These are phyloP conservation scores for Diaporthe ilicicola DNA, from an alignment of 2,329 filamentous ascomycete species.

Conservation along the genomic window DNA sequence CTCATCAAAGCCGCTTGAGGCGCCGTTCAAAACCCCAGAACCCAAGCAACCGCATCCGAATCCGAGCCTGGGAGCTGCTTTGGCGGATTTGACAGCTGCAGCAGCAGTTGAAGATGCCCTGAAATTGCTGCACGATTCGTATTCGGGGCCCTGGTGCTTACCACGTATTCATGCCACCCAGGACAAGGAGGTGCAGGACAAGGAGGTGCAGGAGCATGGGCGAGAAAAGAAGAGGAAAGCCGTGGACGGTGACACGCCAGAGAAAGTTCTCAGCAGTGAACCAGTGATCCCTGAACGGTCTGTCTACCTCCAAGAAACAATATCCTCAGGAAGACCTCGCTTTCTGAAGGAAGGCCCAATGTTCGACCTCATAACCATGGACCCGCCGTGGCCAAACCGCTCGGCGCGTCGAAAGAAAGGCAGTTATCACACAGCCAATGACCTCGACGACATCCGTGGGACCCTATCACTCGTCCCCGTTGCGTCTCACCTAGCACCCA, in stretches of 20 bases:
- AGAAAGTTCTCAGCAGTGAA: neutral
- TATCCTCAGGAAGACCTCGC: constrained; percentile 48
- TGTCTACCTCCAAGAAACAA: constrained; percentile 58
- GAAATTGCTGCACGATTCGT: constrained; percentile 43
- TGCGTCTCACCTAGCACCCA: constrained; percentile 57
- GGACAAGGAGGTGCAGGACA: neutral
- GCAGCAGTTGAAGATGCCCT: constrained; percentile 57
- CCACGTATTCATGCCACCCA: constrained; percentile 45
- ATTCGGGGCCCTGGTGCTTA: constrained; percentile 56
- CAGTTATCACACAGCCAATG: constrained; percentile 57
- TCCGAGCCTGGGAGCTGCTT: constrained; percentile 53
- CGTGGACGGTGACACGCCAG: constrained; percentile 26
- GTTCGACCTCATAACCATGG: constrained; percentile 76
- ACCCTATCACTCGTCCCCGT: constrained; percentile 67
- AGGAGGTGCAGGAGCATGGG: neutral
- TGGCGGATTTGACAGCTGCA: constrained; percentile 63
- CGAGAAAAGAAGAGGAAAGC: constrained; percentile 28
- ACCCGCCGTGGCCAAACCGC: constrained; percentile 84
- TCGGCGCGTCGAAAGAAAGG: constrained; percentile 70
- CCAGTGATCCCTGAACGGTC: constrained; percentile 52
- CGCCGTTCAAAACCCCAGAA: constrained; percentile 63
- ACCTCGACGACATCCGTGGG: constrained; percentile 54
- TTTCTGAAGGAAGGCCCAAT: constrained; percentile 55
- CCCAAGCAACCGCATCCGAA: constrained; percentile 44
- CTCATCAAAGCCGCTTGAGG: constrained; percentile 53